Conservation (phyloP, 345 rosid species). For the Eucalyptus victrix region DNA sequence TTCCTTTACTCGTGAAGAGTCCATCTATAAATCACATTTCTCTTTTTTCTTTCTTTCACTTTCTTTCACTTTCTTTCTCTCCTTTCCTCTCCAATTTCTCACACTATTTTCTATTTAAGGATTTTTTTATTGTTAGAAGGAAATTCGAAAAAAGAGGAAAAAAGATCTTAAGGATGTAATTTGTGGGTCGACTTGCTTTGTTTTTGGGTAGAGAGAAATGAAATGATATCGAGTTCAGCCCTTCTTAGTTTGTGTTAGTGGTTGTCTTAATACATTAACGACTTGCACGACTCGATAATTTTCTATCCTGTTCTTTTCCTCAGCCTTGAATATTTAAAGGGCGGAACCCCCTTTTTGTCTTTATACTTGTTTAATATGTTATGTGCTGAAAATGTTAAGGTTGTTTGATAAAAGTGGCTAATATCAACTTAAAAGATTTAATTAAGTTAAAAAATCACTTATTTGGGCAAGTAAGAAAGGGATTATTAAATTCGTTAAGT, state of each 20-base stretch:
- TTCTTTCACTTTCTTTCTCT: neutral
- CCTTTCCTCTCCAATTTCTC: neutral
- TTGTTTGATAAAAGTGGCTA: neutral
- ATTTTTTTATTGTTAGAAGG: neutral
- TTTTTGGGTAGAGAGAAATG: neutral
- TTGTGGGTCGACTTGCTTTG: neutral
- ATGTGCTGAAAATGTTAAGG: neutral
- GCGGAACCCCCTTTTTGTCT: neutral
- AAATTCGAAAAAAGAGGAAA: neutral
- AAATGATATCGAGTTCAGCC: neutral
- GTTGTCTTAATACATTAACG: neutral
- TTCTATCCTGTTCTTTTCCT: neutral
- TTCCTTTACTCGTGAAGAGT: neutral
- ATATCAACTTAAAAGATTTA: neutral
- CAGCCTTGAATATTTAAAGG: accelerated
- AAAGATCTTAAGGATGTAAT: neutral
- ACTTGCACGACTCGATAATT: neutral
- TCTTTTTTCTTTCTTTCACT: neutral
- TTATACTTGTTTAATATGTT: neutral
- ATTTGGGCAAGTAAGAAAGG: neutral
- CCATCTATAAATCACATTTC: neutral
- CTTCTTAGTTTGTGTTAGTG: neutral
- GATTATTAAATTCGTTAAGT: neutral
- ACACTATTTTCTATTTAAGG: neutral
- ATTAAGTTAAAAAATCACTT: neutral